Evolutionary conservation across 305 asterid genomes (phyloP), one percentile per base, ranked within the genome.

Genomic region (Fraxinus platypoda): DNA sequence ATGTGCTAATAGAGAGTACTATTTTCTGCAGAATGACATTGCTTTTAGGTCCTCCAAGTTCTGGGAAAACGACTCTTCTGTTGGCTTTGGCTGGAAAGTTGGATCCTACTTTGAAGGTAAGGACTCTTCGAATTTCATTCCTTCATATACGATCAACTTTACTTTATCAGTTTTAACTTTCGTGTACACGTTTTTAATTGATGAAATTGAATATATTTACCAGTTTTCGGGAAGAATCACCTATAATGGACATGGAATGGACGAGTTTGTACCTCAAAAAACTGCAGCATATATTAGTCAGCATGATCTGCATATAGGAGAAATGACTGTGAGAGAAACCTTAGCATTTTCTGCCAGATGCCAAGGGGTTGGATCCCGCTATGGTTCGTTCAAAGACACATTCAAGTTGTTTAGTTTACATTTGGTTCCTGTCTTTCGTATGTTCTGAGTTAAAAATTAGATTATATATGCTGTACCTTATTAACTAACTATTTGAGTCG

Each of bases 251-350:
- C 94, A 95, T 54, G 88, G 78, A 52, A 43, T 93, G 88, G 68
- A 93, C 3, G 98, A 95, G 82, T 94, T 94, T 79, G 92, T 94
- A 68, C 95, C 98, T 1, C 90, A 89, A 71, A 89, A 92, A 81
- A 92, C 95, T 57, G 90, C 98, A 66, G 94, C 98, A 8, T 95
- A 93, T 34, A 91, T 92, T 49, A 95, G 98, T 62, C 98, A 95
- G 68, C 85, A 87, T 19, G 96, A 92, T 87, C 72, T 89, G 38
- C 98, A 94, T 78, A 87, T 91, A 23, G 97, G 96, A 80, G 98
- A 94, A 81, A 84, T 94, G 98, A 94, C 98, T 0, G 98, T 93
- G 2, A 89, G 91, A 88, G 98, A 95, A 83, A 95, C 98, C 37
- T 80, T 95, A 31, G 95, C 92, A 13, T 93, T 93, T 75, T 92